Evolutionary conservation across 1,284 basidiomycete species (phyloP).

Genomic region (Rhizopogon parksii): DNA sequence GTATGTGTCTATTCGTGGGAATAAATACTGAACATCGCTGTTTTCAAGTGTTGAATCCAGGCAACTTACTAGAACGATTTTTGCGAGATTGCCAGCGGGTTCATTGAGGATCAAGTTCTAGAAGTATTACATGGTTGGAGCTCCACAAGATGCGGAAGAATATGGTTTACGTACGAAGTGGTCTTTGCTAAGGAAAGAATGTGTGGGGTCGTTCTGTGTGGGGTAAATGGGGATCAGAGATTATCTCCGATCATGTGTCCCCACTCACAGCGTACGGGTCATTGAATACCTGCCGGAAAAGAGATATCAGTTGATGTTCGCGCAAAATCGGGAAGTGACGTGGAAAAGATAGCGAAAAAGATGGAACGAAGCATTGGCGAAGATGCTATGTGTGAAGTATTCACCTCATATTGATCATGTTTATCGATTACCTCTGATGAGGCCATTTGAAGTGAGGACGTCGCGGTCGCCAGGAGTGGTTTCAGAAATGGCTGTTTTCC

Average conservation of each 20-base stretch:
- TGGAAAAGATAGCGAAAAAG: neutral
- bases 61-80: constrained; percentile 53
- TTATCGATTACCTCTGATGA: constrained; percentile 75
- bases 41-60: neutral
- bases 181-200: constrained; percentile 78
- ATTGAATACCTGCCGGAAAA: constrained; percentile 56
- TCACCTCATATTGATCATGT: constrained; percentile 71
- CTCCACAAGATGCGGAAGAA: neutral
- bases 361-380: too few species aligned
- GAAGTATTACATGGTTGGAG: neutral
- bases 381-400: neutral
- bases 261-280: constrained; percentile 61
- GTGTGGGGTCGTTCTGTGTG: constrained; percentile 73
- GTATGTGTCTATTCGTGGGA: constrained; percentile 41
- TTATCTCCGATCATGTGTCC: constrained; percentile 1
- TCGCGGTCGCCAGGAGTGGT: constrained; percentile 64
- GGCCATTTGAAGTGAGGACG: constrained; percentile 48
- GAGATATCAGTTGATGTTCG: neutral
- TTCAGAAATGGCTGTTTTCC: constrained; percentile 64
- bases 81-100: constrained; percentile 71
- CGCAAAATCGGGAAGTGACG: neutral
- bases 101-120: constrained; percentile 73
- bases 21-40: neutral
- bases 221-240: constrained; percentile 5
- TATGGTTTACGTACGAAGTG: constrained; percentile 54